Conservation (phyloP, 73 alveolate species). For the Tetrahymena borealis region DNA sequence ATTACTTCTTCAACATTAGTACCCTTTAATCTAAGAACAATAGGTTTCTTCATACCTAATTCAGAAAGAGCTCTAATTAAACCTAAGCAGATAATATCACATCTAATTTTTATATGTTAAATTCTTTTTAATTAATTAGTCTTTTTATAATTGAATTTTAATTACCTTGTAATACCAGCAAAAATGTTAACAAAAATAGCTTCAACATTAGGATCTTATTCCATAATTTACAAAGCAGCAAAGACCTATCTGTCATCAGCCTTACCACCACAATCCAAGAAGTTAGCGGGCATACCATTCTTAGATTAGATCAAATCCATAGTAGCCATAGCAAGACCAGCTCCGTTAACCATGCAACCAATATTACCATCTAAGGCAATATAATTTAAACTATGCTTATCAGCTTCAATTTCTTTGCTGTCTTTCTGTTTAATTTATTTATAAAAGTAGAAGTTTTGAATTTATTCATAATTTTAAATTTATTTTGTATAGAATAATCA, state of each 20-base stretch:
- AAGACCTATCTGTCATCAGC: slow-evolving; percentile 67
- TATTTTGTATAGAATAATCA: not conserved
- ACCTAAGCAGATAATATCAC: slow-evolving; percentile 58
- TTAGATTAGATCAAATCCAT: slow-evolving; percentile 69
- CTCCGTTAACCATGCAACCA: slow-evolving; percentile 97
- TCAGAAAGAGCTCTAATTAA: slow-evolving; percentile 46
- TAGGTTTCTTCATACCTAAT: slow-evolving; percentile 58
- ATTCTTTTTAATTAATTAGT: not conserved
- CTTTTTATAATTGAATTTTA: not conserved
- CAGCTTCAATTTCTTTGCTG: slow-evolving; percentile 64
- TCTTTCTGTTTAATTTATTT: slow-evolving; percentile 56
- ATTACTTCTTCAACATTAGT: slow-evolving; percentile 53
- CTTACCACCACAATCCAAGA: slow-evolving; percentile 95
- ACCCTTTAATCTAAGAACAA: slow-evolving; percentile 72
- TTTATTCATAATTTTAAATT: not conserved
- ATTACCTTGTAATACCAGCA: slow-evolving; percentile 82
- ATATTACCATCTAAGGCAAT: slow-evolving; percentile 68
- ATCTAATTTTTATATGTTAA: slow-evolving; percentile 1
- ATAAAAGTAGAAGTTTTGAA: not conserved
- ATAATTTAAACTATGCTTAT: slow-evolving; percentile 55
- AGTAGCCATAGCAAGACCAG: slow-evolving; percentile 98
- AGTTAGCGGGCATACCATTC: slow-evolving; percentile 95
- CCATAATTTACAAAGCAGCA: slow-evolving; percentile 62
- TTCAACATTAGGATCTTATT: slow-evolving; percentile 68
- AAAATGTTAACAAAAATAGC: slow-evolving; percentile 88